phyloP scores from a whole-genome alignment of 305 asterid genomes.

The Fraxinus platypoda region DNA sequence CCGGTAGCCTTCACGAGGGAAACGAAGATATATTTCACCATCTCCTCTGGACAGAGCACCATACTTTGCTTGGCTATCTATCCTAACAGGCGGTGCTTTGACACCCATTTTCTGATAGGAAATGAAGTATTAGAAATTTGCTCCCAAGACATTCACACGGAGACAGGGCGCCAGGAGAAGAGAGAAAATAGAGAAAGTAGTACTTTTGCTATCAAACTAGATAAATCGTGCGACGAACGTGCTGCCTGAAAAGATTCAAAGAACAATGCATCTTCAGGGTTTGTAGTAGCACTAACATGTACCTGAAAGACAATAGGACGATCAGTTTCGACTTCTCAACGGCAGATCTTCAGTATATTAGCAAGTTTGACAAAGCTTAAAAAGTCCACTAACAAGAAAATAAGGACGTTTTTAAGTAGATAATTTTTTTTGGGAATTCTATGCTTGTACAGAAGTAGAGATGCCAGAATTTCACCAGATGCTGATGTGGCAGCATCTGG shows the following conservation, averaged over 20 bases:
- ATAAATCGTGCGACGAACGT: slow-evolving; percentile 70
- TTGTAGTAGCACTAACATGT: slow-evolving; percentile 59
- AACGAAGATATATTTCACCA: slow-evolving; percentile 91
- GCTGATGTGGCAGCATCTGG: too few relatives aligned
- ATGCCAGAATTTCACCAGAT: too few relatives aligned
- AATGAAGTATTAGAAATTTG: not conserved
- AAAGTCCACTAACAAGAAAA: not conserved
- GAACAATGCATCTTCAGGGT: slow-evolving; percentile 87
- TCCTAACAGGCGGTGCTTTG: slow-evolving; percentile 80
- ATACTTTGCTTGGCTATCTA: slow-evolving; percentile 95
- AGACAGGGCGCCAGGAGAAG: not conserved
- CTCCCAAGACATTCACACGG: slow-evolving; percentile 9
- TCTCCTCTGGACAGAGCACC: slow-evolving; percentile 99
- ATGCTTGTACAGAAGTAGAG: too few relatives aligned
- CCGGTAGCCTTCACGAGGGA: slow-evolving; percentile 86
- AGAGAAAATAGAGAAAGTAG: not conserved
- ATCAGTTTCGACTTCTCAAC: not conserved
- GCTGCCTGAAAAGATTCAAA: slow-evolving; percentile 90
- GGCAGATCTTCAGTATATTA: not conserved
- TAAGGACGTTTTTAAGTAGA: not conserved
- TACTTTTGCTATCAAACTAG: slow-evolving; percentile 80
- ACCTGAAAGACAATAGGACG: slow-evolving; percentile 50
- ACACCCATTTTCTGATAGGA: slow-evolving; percentile 75
- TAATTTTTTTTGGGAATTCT: not conserved
- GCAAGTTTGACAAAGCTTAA: not conserved